A percentile compares a stretch with the other conserved stretches of the same genome.
Evolutionary conservation across 768 basidiomycete genomes (phyloP).

Genomic region (Hygrophorus russula): DNA sequence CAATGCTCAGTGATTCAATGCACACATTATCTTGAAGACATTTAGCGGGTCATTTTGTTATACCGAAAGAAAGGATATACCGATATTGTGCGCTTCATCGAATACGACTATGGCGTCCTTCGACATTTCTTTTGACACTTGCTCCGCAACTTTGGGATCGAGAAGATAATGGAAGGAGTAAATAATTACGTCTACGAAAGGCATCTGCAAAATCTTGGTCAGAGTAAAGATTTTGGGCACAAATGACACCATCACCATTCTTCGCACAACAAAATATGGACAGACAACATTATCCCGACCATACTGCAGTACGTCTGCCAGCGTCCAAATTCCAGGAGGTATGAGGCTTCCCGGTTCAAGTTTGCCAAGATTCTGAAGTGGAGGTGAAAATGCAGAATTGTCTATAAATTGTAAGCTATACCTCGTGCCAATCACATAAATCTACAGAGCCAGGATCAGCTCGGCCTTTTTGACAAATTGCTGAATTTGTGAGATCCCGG

Average conservation of each 20-base stretch:
- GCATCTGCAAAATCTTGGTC: slow-evolving; percentile 49
- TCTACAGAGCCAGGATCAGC: slow-evolving; percentile 84
- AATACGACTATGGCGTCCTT: slow-evolving; percentile 99
- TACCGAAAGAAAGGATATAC: slow-evolving; percentile 29
- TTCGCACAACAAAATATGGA: slow-evolving; percentile 91
- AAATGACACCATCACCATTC: slow-evolving; percentile 59
- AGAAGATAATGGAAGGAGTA: slow-evolving; percentile 99
- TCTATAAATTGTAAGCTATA: slow-evolving; percentile 17
- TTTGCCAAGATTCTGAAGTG: slow-evolving; percentile 64
- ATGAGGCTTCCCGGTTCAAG: slow-evolving; percentile 74
- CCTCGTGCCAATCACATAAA: slow-evolving; percentile 94
- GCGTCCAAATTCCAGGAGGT: slow-evolving; percentile 82
- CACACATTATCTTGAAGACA: slow-evolving; percentile 86
- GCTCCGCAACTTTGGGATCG: slow-evolving; percentile 98
- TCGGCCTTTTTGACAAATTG: slow-evolving; percentile 72
- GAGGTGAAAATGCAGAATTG: slow-evolving; percentile 1
- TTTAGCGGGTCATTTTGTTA: neutral
- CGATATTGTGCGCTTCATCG: slow-evolving; percentile 99
- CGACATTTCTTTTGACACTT: slow-evolving; percentile 95
- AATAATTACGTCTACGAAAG: slow-evolving; percentile 91
- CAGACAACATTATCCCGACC: slow-evolving; percentile 80
- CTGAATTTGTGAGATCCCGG: slow-evolving; percentile 85
- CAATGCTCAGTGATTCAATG: slow-evolving; percentile 96
- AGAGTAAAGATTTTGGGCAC: neutral
- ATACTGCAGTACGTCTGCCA: slow-evolving; percentile 86